Evolutionary conservation across 2,329 filamentous ascomycete genomes (phyloP).

Genomic region (Monilinia laxa): DNA sequence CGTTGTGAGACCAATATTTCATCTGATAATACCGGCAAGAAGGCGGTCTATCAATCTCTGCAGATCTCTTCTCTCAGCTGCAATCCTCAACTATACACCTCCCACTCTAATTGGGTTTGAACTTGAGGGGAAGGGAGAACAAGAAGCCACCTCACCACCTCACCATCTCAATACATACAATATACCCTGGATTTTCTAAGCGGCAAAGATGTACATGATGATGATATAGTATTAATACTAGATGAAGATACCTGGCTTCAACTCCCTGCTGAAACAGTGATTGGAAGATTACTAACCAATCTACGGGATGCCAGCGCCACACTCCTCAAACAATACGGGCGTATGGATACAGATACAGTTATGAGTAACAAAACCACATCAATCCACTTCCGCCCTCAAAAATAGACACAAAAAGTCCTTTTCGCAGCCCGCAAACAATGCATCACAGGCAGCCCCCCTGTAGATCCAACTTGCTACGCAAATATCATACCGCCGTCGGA

Average conservation of each 20-base stretch:
- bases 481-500: conserved; percentile 49
- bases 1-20: conserved; percentile 45
- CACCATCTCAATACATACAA: conserved; percentile 24
- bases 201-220: conserved; percentile 48
- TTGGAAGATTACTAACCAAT: conserved; percentile 54
- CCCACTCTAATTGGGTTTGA: conserved; percentile 52
- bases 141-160: conserved; percentile 8
- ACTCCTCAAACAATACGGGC: conserved; percentile 39
- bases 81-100: conserved; percentile 59
- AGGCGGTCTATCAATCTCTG: conserved; percentile 50
- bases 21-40: conserved; percentile 54
- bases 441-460: conserved; percentile 39
- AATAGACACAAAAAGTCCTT: conserved; percentile 53
- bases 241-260: conserved; percentile 57
- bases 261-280: conserved; percentile 54
- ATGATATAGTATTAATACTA: conserved; percentile 56
- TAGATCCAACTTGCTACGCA: conserved; percentile 52
- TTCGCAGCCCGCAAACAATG: conserved; percentile 57
- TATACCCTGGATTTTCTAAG: conserved; percentile 46
- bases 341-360: neutral
- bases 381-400: conserved; percentile 33
- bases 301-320: conserved; percentile 49
- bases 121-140: conserved; percentile 19
- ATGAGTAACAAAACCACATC: neutral
- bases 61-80: conserved; percentile 55